These are phyloP conservation scores for Trypethelium eluteriae DNA, from an alignment of 495 filamentous ascomycete species.

Conservation along the genomic window DNA sequence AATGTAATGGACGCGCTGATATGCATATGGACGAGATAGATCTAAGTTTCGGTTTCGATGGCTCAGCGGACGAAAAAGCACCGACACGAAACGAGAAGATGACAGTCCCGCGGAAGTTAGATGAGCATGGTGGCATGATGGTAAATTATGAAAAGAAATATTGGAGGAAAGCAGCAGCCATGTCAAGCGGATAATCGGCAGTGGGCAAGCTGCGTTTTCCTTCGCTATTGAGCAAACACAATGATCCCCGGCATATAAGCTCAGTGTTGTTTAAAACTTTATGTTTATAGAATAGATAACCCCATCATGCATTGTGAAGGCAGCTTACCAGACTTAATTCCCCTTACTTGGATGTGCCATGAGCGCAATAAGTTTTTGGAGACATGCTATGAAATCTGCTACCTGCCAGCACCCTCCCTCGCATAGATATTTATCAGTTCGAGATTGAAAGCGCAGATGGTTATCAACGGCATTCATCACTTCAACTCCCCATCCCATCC, in stretches of 20 bases:
- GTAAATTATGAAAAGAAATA: conserved; percentile 35
- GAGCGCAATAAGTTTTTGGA: not conserved
- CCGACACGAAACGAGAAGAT: conserved; percentile 16
- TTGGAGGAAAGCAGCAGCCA: conserved; percentile 26
- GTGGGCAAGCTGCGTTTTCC: not conserved
- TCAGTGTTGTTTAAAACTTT: not conserved
- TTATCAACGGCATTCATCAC: not conserved
- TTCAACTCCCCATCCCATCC: conserved; percentile 51
- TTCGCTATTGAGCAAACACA: not conserved
- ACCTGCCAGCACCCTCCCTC: too few relatives aligned
- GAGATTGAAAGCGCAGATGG: too few relatives aligned
- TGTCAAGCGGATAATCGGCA: not conserved
- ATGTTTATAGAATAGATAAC: not conserved
- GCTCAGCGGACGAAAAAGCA: conserved; percentile 12
- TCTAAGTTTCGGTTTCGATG: conserved; percentile 19
- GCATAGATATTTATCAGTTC: too few relatives aligned
- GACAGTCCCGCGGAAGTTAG: conserved; percentile 17
- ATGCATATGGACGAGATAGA: conserved; percentile 18
- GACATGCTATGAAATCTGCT: not conserved
- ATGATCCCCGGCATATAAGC: not conserved
- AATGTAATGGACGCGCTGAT: conserved; percentile 2
- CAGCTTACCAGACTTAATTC: not conserved
- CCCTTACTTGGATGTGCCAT: too few relatives aligned
- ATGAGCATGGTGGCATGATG: conserved; percentile 20
- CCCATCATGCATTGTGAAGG: not conserved